A percentile compares a stretch with the other conserved stretches of the same genome.
Evolutionary conservation across 768 basidiomycete genomes (phyloP).

Genomic region (Tephrocybe sp.): DNA sequence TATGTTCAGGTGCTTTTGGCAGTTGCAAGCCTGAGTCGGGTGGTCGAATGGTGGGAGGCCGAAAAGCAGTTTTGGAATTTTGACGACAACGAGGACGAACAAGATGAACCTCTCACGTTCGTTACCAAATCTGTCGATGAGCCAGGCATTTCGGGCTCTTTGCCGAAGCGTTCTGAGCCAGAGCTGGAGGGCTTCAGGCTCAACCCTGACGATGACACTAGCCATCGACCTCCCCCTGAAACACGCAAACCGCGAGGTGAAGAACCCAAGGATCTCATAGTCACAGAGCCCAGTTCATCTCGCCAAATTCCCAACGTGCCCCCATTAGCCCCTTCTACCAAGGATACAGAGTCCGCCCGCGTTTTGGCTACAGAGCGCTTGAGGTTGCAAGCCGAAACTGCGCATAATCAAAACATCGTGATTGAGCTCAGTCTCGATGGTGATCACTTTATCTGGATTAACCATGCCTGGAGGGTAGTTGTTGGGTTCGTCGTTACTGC

Average conservation of each 20-base stretch:
- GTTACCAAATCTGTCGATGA: conserved; percentile 89
- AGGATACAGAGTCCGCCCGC: conserved; percentile 73
- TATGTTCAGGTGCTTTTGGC: conserved; percentile 96
- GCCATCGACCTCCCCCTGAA: conserved; percentile 50
- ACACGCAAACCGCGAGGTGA: conserved; percentile 60
- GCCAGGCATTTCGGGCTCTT: conserved; percentile 25
- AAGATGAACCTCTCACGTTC: conserved; percentile 89
- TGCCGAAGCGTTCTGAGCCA: conserved; percentile 39
- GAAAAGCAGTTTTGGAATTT: conserved; percentile 99
- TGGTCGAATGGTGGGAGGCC: conserved; percentile 99
- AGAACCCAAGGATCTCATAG: conserved; percentile 47
- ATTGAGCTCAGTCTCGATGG: conserved; percentile 93
- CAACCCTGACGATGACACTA: conserved; percentile 53
- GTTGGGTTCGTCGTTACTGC: conserved; percentile 63
- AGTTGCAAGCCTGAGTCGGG: conserved; percentile 92
- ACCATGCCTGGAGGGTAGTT: conserved; percentile 92
- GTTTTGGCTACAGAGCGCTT: conserved; percentile 88
- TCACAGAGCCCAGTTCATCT: conserved; percentile 33
- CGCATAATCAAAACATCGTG: conserved; percentile 94
- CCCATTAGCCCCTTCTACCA: conserved; percentile 39
- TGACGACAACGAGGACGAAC: conserved; percentile 86
- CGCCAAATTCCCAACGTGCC: conserved; percentile 32
- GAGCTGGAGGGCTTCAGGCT: conserved; percentile 47
- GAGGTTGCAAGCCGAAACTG: conserved; percentile 88
- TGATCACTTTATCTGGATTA: conserved; percentile 93